Evolutionary conservation across 257 asterid genomes (phyloP), one percentile per base, ranked within the genome.

Genomic region (Forsythia viridissima): DNA sequence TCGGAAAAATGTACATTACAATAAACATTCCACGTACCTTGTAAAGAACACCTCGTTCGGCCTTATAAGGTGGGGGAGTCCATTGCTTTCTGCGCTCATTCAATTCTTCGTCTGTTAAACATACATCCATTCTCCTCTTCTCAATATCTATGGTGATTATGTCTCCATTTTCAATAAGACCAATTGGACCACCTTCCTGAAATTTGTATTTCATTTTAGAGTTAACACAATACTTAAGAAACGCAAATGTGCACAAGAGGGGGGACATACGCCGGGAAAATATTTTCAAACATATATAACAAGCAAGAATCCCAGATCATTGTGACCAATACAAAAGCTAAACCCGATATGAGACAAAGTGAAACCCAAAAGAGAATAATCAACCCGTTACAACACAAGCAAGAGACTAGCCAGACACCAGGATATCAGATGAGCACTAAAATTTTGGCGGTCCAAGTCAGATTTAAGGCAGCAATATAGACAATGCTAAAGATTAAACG

Each of bases 141-240:
- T 75, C 61, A 42, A 94, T 91, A 72, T 94, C 98, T 74, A 94
- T 85, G 6, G 98, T 87, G 24, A 94, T 84, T 1, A 91, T 15
- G 57, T 95, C 99, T 38, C 99, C 99, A 20, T 89, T 82, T 84
- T 89, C 82, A 30, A 95, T 82, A n/a, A 94, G 90, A 80, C 93
- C 98, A 70, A 94, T 87, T 6, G 98, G 96, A 42, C 98, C 98
- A 40, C 99, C 98, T 89, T 95, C 99, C 99, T 95, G 93, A 71
- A 86, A 84, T 80, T 80, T 43, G 51, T 18, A 75, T 41, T 41
- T 42, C 10, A 55, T 63, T 24, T 48, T 48, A 48, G 5, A 11
- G 57, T 1, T 2, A 13, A 48, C n/a, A 48, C 20, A 48, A 48
- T 12, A 46, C 52, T 44, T 44, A 16, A 46, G 6, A 46, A 12